phyloP scores from a whole-genome alignment of 306 rosid species.

The Medicago ruthenica region DNA sequence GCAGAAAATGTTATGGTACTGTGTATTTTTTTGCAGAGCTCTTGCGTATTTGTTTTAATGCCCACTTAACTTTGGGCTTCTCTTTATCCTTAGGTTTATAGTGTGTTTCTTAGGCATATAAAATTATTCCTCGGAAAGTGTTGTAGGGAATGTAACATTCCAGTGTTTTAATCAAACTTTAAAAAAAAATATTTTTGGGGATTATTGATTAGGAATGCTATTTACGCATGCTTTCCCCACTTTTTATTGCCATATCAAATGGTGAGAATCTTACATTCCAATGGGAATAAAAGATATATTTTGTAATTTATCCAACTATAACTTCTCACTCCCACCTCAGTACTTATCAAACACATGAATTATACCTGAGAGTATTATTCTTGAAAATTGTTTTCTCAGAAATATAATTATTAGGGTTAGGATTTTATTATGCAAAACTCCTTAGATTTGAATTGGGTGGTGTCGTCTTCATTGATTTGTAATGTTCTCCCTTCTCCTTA shows the following conservation, averaged over 20 bases:
- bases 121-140: background rate
- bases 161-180: background rate
- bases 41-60: conserved; percentile 11
- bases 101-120: background rate
- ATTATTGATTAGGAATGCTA: background rate
- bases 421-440: background rate
- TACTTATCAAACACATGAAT: background rate
- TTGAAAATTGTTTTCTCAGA: background rate
- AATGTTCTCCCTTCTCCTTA: background rate
- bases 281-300: background rate
- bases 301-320: background rate
- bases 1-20: background rate
- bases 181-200: background rate
- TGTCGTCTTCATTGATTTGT: conserved; percentile 12
- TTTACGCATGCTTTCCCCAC: background rate
- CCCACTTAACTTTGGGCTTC: conserved; percentile 8
- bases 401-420: background rate
- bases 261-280: background rate
- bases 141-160: background rate
- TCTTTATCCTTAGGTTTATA: conserved; percentile 1
- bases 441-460: conserved; percentile 5
- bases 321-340: background rate
- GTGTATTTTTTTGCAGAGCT: background rate
- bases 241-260: background rate
- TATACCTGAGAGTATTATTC: background rate